A percentile compares a stretch with the other conserved stretches of the same genome.
phyloP scores from a whole-genome alignment of 305 asterid species.

The Fraxinus angustifolia region DNA sequence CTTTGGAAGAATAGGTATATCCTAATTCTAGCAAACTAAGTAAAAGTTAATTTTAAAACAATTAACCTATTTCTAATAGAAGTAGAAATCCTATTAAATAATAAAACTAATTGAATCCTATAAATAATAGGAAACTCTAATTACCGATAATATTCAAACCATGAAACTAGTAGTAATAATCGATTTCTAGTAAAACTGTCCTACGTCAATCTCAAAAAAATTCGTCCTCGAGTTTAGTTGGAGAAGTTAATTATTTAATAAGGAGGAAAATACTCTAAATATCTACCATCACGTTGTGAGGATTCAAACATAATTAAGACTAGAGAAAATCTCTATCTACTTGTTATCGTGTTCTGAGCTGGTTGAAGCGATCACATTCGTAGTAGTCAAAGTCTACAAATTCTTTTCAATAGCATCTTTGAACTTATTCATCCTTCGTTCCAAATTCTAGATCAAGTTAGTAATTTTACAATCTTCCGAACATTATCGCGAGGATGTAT shows the following conservation, averaged over 20 bases:
- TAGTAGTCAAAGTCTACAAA: background rate
- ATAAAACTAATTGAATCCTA: background rate
- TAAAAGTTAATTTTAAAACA: background rate
- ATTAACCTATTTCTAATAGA: background rate
- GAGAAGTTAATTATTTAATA: background rate
- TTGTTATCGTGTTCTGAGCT: background rate
- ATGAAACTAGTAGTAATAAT: no score
- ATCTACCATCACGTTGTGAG: background rate
- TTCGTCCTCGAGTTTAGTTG: background rate
- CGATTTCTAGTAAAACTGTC: background rate
- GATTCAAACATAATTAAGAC: background rate
- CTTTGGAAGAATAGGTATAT: background rate
- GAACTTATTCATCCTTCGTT: background rate
- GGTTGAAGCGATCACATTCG: background rate
- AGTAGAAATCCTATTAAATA: background rate
- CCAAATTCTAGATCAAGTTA: background rate
- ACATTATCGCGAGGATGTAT: background rate
- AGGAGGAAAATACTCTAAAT: background rate
- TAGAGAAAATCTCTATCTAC: background rate
- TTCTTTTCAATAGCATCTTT: background rate
- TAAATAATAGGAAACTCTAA: background rate
- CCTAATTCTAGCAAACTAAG: background rate
- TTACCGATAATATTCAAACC: background rate
- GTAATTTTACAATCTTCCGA: background rate
- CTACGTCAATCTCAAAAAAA: background rate